Base-by-base conservation (phyloP, 108 stramenopile species). In the Stephanodiscus triporus region DNA sequence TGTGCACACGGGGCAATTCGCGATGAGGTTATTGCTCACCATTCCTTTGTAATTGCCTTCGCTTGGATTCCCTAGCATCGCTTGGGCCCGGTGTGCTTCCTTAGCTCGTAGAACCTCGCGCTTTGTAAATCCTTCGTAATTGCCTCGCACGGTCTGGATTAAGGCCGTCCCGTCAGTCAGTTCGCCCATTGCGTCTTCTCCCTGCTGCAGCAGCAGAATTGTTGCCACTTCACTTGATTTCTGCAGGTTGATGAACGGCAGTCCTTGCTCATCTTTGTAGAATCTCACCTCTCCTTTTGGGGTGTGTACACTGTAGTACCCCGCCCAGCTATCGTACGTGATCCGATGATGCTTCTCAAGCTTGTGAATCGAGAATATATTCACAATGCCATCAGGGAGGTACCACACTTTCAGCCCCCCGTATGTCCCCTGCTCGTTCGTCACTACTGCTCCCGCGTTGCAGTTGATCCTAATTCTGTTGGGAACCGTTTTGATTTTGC, bases 101-200 rank as follows among this genome's bases (percentile, higher is more conserved):
- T 38, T 66, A 2, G 78, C 78, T 9, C 27, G 22, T 23, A 26
- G 24, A 1, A 79, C 72, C 13, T 79, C 58, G 11, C 45, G 16
- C 65, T 66, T 73, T 7, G 78, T 73, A 63, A 61, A 79, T 20
- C 78, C 72, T 53, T 79, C 72, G 9, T 42, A 50, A 49, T 48
- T 50, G 48, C 55, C 72, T 2, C 67, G 30, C 6, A 73, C 56
- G 19, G 78, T 79, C 17, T 73, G 32, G 6, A 79, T 55, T 0
- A 62, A 20, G 20, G 36, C 4, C 36, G 7, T 7, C 36, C 36
- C 22, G 40, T 10, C 43, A 54, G 19, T 40, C 53, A 2, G 64
- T 20, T 11, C 38, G 23, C 16, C 47, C 54, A 8, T 54, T 50
- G 36, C 6, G 54, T 17, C 17, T 66, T 37, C 38, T 63, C 32